Base-by-base conservation (phyloP, 169 alveolate genomes). In the Perkinsus chesapeaki region DNA sequence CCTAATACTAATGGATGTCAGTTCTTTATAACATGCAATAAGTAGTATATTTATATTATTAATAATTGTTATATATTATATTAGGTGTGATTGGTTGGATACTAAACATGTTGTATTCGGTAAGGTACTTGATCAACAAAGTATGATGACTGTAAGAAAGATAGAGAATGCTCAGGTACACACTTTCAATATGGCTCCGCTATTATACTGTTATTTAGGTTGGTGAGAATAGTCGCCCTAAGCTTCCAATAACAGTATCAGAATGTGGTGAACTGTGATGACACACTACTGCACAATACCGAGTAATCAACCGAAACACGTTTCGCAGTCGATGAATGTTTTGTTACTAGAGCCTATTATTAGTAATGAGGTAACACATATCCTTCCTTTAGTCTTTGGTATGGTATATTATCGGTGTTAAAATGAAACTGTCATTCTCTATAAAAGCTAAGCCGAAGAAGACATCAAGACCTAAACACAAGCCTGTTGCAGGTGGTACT, bases 1-100 rank as follows among this genome's bases (percentile, higher is more conserved):
- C 98, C 98, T 39, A 97, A 98, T 94, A 97, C 99, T 73, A 98
- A 98, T 94, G 99, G 99, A 60, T 97, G 98, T 73, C 98, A 98
- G 94, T 98, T 98, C 95, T 97, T 97, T 95, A 97, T 98, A 43
- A 98, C 98, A 23, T 97, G 98, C 90, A 97, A 95, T 60, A 60
- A 60, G 82, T 60, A 60, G 27, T 27, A 60, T 12, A 23, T 60
- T 12, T 20, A 3, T 16, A 1, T 60, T 60, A 60, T 16, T 60
- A 60, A 20, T 7, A 34, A 1, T 34, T 47, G 72, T 9, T 47
- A 19, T 47, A n/a, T n/a, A n/a, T n/a, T n/a, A n/a, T n/a, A n/a
- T n/a, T n/a, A 10, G 27, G 72, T 60, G 82, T 60, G 82, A 60
- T 34, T 60, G 82, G 82, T 16, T 98, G 31, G 97, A 97, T 94